phyloP scores from a whole-genome alignment of 305 asterid species.

The Fraxinus sp. region DNA sequence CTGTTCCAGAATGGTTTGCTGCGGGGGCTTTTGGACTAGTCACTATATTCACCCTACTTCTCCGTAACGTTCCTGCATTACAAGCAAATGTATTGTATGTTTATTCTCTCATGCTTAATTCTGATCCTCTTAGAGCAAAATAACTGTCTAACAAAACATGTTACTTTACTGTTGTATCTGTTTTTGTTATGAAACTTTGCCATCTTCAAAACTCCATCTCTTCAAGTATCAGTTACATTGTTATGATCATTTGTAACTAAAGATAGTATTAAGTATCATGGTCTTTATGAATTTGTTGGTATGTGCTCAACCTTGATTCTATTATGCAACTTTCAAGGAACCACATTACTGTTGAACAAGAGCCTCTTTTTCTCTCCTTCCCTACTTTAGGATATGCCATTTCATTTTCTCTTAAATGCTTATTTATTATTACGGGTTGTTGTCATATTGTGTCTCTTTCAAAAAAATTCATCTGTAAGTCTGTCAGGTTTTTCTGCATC shows the following conservation, averaged over 20 bases:
- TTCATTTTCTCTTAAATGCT: background rate
- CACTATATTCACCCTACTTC: slow-evolving; percentile 80
- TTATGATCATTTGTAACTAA: background rate
- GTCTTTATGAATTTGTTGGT: background rate
- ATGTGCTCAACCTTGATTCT: slow-evolving; percentile 15
- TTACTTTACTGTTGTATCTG: slow-evolving; percentile 5
- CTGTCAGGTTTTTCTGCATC: background rate
- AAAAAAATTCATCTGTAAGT: background rate
- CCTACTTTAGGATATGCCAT: background rate
- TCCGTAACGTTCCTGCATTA: slow-evolving; percentile 87
- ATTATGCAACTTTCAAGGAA: background rate
- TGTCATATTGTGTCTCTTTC: background rate
- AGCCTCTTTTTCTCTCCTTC: background rate
- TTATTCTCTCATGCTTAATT: slow-evolving; percentile 6
- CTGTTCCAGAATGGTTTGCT: slow-evolving; percentile 99
- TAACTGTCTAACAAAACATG: background rate
- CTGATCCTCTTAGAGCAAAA: slow-evolving; percentile 3
- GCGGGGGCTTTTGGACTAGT: slow-evolving; percentile 95
- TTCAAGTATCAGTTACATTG: background rate
- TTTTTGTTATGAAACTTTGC: background rate
- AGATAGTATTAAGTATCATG: slow-evolving; percentile 1
- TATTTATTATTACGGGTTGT: background rate
- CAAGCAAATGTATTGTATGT: slow-evolving; percentile 81
- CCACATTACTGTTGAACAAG: background rate
- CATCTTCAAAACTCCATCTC: slow-evolving; percentile 4